These are phyloP conservation scores for Bruguiera parviflora DNA, from an alignment of 345 rosid genomes.

Conservation along the genomic window DNA sequence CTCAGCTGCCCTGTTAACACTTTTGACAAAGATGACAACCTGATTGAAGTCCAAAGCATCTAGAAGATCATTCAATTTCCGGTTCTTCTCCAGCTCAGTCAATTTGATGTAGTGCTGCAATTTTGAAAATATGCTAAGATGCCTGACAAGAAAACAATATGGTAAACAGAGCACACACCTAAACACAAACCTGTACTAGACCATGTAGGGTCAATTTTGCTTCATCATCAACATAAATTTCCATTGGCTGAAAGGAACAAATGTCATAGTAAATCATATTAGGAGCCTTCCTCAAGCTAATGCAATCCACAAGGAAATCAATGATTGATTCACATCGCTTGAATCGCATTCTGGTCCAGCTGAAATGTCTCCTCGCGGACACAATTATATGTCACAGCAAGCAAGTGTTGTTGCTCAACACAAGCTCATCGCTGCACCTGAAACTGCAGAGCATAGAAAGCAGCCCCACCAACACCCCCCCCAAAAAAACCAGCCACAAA, in stretches of 20 bases:
- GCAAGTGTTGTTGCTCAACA: slow-evolving; percentile 23
- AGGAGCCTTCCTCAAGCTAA: slow-evolving; percentile 62
- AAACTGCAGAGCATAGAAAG: background rate
- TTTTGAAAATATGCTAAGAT: background rate
- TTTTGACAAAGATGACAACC: slow-evolving; percentile 93
- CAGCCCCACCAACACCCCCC: background rate
- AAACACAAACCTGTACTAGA: slow-evolving; percentile 70
- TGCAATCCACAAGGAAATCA: slow-evolving; percentile 62
- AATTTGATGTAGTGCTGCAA: slow-evolving; percentile 93
- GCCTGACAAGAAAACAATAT: background rate
- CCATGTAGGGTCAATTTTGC: slow-evolving; percentile 98
- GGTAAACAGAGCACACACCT: background rate
- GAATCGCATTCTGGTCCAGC: slow-evolving; percentile 51
- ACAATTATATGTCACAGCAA: slow-evolving; percentile 20
- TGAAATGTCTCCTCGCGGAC: slow-evolving; percentile 39
- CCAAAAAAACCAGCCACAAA: slow-evolving; percentile 8
- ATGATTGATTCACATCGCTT: slow-evolving; percentile 49
- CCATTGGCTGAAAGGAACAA: slow-evolving; percentile 95
- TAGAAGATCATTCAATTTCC: slow-evolving; percentile 88
- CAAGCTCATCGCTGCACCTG: background rate
- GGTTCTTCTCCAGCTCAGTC: slow-evolving; percentile 84
- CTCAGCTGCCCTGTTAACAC: slow-evolving; percentile 91
- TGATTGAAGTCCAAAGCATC: slow-evolving; percentile 97
- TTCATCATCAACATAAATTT: slow-evolving; percentile 94
- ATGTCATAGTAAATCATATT: slow-evolving; percentile 22